Base-by-base conservation (phyloP, 305 asterid species). In the Rubia occidens region DNA sequence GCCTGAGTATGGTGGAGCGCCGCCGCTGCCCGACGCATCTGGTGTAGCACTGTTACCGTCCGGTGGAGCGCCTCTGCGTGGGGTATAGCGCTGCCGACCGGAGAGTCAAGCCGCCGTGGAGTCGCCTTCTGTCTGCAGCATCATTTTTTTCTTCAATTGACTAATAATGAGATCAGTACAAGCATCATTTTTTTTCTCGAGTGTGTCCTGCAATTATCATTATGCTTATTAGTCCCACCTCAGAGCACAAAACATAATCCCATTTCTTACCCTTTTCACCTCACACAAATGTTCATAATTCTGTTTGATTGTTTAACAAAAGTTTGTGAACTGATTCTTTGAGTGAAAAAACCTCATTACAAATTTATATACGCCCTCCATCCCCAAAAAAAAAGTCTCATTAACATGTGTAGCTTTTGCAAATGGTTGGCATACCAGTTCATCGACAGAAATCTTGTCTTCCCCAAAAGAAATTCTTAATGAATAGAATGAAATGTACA, bases 131-230 rank as follows among this genome's bases (percentile, higher is more conserved):
- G n/a, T n/a, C n/a, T n/a, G n/a, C n/a, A n/a, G n/a, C n/a, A n/a
- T n/a, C n/a, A n/a, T n/a, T n/a, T n/a, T n/a, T n/a, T n/a, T n/a
- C n/a, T n/a, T n/a, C n/a, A n/a, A n/a, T n/a, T n/a, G n/a, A n/a
- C n/a, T n/a, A n/a, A n/a, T 80, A 45, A 94, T 78, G 73, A 94
- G 90, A 59, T 84, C 90, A 1, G 77, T 65, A 73, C 89, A 88
- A 40, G 82, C 89, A 75, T 76, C 82, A 75, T 88, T 85, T 77
- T 90, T 90, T 79, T 81, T 74, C 72, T 85, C 87, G 32, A 87
- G 88, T 44, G 89, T 79, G 68, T 76, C 88, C 98, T 94, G 93
- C 81, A 74, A 81, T 60, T 68, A 66, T 70, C 64, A 45, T 56
- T 0, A 44, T 74, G 69, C 40, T 51, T 40, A 73, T 85, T 71